Evolutionary conservation across 768 basidiomycete genomes (phyloP).

Genomic region (Cystobasidium tubakii): DNA sequence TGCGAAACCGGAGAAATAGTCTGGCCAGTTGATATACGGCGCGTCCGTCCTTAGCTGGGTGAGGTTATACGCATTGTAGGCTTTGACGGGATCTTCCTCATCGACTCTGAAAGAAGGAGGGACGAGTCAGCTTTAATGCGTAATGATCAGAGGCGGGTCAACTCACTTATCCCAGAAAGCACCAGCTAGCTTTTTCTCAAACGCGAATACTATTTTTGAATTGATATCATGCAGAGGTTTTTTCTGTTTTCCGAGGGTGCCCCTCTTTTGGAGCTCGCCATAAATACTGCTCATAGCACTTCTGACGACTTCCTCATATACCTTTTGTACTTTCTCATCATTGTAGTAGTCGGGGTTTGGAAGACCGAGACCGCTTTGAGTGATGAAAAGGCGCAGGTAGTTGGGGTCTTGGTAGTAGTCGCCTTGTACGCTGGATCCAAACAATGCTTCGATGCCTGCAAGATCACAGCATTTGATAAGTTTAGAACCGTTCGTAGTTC

Average conservation of each 20-base stretch:
- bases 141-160: too few relatives aligned
- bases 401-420: conserved; percentile 73
- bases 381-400: conserved; percentile 4
- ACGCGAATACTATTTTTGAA: conserved; percentile 60
- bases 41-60: conserved; percentile 60
- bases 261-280: conserved; percentile 51
- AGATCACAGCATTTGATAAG: too few relatives aligned
- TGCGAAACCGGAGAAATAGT: conserved; percentile 80
- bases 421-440: conserved; percentile 78
- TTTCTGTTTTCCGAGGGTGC: conserved; percentile 49
- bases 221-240: conserved; percentile 55
- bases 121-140: too few relatives aligned
- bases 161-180: conserved; percentile 73
- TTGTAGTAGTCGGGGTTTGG: conserved; percentile 67
- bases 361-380: conserved; percentile 34
- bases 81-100: conserved; percentile 69
- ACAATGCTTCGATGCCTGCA: conserved; percentile 68
- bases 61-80: conserved; percentile 77
- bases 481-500: too few relatives aligned
- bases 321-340: conserved; percentile 62
- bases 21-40: conserved; percentile 69
- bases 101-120: conserved; percentile 61
- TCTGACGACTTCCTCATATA: conserved; percentile 66
- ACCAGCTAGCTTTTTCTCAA: conserved; percentile 71
- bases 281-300: conserved; percentile 61